Percentiles rank a stretch among this genome's conserved stretches.
Conservation (phyloP, 2,329 filamentous ascomycete genomes). For the Hypoxylon rubiginosum region DNA sequence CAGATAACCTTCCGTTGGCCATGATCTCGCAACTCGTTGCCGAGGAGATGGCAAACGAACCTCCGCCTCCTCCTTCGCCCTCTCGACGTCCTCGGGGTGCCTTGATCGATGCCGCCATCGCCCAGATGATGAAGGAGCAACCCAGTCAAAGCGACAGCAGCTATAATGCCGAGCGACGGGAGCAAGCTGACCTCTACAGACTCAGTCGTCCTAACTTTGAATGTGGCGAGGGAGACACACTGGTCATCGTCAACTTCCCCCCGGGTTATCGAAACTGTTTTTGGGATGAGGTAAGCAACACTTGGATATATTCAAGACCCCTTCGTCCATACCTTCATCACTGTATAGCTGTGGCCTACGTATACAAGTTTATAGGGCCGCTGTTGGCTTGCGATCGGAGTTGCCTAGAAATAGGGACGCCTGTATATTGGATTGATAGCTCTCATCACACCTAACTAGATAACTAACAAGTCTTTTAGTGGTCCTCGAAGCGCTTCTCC, state of each 20-base stretch:
- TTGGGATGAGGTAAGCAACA: conserved; percentile 20
- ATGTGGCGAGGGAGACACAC: conserved; percentile 56
- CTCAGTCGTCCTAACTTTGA: conserved; percentile 6
- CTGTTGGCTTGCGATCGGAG: not conserved
- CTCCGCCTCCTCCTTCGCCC: not conserved
- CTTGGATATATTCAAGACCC: not conserved
- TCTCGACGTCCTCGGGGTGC: not conserved
- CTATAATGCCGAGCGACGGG: conserved; percentile 21
- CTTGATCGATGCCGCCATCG: conserved; percentile 28
- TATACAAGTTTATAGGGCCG: not conserved
- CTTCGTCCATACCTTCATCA: not conserved
- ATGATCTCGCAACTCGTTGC: not conserved
- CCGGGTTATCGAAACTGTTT: conserved; percentile 17
- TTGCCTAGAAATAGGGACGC: too few species aligned
- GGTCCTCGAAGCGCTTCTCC: conserved; percentile 55
- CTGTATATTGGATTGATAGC: too few species aligned
- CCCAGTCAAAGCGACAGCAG: conserved; percentile 9
- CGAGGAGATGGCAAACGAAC: not conserved
- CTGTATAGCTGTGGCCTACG: not conserved
- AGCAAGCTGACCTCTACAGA: conserved; percentile 25
- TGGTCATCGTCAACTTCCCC: conserved; percentile 59
- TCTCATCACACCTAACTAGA: too few species aligned
- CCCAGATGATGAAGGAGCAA: conserved; percentile 28
- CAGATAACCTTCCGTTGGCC: not conserved
- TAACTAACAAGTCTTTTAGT: conserved; percentile 39